Evolutionary conservation across 352 stramenopile genomes (phyloP).

Genomic region (Phytopythium ostracodes): DNA sequence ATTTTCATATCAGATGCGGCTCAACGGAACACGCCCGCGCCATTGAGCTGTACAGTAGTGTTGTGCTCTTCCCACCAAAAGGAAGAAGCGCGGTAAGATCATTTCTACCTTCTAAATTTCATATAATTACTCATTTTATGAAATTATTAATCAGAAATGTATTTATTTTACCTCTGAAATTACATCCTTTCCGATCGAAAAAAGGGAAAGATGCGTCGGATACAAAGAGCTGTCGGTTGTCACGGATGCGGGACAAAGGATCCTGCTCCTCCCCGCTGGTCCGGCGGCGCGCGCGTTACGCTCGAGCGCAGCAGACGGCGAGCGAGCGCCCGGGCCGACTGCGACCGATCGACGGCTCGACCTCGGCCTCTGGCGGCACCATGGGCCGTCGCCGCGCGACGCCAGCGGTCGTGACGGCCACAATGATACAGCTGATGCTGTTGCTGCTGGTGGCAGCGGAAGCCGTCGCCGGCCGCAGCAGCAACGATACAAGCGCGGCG

Average conservation of each 20-base stretch:
- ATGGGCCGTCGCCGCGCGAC: constrained; percentile 3
- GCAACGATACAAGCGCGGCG: not conserved
- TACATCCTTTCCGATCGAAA: not conserved
- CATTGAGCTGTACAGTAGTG: too few relatives aligned
- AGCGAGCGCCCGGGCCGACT: not conserved
- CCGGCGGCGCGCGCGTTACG: too few relatives aligned
- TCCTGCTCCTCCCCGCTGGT: not conserved
- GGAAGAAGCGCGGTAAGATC: too few relatives aligned
- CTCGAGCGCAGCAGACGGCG: not conserved
- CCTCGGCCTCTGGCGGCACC: not conserved
- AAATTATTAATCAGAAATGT: too few relatives aligned
- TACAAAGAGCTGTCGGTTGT: too few relatives aligned
- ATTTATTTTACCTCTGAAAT: constrained; percentile 1
- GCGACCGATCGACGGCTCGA: not conserved
- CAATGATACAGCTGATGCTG: constrained; percentile 12
- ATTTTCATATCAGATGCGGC: too few relatives aligned
- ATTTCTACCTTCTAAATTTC: too few relatives aligned
- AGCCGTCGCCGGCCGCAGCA: not conserved
- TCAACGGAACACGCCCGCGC: too few relatives aligned
- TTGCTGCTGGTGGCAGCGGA: constrained; percentile 3
- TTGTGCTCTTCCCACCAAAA: too few relatives aligned
- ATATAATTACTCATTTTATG: too few relatives aligned
- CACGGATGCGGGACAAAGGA: not conserved
- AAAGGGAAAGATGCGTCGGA: too few relatives aligned
- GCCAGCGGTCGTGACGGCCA: not conserved